Evolutionary conservation across 2,329 filamentous ascomycete species (phyloP).

Genomic region (Bipolaris bicolor): DNA sequence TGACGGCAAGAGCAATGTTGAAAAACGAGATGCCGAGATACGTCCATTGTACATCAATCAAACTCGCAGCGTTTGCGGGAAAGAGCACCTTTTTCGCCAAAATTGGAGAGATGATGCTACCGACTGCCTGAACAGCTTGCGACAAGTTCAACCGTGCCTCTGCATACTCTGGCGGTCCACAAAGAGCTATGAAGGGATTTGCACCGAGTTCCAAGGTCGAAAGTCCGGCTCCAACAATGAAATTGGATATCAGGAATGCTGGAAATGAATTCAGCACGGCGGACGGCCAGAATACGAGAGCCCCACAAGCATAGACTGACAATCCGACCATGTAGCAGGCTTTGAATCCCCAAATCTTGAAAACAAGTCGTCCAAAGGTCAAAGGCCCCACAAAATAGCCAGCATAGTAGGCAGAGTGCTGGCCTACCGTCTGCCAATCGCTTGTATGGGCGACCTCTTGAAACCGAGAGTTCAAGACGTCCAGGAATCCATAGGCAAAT

Average conservation of each 20-base stretch:
- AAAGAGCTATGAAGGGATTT: conserved; percentile 68
- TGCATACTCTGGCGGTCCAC: conserved; percentile 65
- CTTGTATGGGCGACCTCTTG: conserved; percentile 67
- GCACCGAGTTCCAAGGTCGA: conserved; percentile 66
- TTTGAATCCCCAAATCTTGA: conserved; percentile 67
- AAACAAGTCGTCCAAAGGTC: conserved; percentile 65
- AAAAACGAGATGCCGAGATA: conserved; percentile 69
- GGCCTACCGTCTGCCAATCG: conserved; percentile 66
- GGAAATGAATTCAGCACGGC: conserved; percentile 66
- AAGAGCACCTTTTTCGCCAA: conserved; percentile 66
- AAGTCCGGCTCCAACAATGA: conserved; percentile 66
- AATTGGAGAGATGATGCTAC: conserved; percentile 64
- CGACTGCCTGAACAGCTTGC: conserved; percentile 66
- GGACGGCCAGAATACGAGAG: conserved; percentile 68
- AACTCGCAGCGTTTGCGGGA: conserved; percentile 55
- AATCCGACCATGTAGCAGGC: conserved; percentile 66
- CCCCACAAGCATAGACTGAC: conserved; percentile 66
- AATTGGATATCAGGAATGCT: conserved; percentile 67
- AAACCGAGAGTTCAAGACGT: conserved; percentile 77
- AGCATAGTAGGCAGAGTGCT: conserved; percentile 74
- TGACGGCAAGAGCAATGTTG: conserved; percentile 63
- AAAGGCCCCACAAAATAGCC: conserved; percentile 74
- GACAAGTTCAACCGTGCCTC: conserved; percentile 66
- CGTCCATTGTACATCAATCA: conserved; percentile 69
- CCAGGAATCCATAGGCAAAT: conserved; percentile 85